A percentile compares a stretch with the other conserved stretches of the same genome.
These are phyloP conservation scores for Aspergillus bridgeri DNA, from an alignment of 495 filamentous ascomycete species.

Conservation along the genomic window DNA sequence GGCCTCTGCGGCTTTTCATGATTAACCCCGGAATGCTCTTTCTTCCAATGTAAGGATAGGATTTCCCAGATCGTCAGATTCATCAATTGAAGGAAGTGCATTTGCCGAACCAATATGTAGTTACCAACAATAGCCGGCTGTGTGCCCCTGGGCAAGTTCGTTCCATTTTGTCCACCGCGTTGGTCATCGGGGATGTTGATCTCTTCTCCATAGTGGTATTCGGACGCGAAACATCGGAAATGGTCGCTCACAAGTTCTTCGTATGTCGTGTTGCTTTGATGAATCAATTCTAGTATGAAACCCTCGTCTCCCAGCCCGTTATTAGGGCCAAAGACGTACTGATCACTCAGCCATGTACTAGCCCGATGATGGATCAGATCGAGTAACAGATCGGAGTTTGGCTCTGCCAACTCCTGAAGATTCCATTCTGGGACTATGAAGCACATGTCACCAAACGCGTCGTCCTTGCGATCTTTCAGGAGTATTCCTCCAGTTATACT, in stretches of 20 bases:
- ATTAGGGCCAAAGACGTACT: background rate
- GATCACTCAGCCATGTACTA: background rate
- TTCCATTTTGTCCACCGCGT: background rate
- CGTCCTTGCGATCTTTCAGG: background rate
- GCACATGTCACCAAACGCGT: conserved; percentile 18
- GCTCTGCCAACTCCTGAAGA: conserved; percentile 28
- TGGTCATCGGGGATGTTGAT: background rate
- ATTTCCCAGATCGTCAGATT: conserved; percentile 34
- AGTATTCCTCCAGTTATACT: background rate
- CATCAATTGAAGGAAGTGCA: conserved; percentile 10
- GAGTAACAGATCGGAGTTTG: conserved; percentile 28
- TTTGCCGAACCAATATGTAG: conserved; percentile 31
- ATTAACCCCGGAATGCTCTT: conserved; percentile 5
- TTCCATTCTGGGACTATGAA: conserved; percentile 37
- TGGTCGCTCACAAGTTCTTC: background rate
- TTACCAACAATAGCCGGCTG: conserved; percentile 15
- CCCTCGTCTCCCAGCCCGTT: background rate
- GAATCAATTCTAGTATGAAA: background rate
- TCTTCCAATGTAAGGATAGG: conserved; percentile 23
- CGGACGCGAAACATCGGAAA: background rate
- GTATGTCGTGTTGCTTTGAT: conserved; percentile 6
- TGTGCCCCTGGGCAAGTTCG: background rate
- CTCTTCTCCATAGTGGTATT: background rate
- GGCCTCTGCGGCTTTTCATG: conserved; percentile 2
- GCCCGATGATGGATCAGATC: conserved; percentile 30